Evolutionary conservation across 768 basidiomycete species (phyloP), one percentile per base, ranked within the genome.

Genomic region (Naganishia friedmannii): DNA sequence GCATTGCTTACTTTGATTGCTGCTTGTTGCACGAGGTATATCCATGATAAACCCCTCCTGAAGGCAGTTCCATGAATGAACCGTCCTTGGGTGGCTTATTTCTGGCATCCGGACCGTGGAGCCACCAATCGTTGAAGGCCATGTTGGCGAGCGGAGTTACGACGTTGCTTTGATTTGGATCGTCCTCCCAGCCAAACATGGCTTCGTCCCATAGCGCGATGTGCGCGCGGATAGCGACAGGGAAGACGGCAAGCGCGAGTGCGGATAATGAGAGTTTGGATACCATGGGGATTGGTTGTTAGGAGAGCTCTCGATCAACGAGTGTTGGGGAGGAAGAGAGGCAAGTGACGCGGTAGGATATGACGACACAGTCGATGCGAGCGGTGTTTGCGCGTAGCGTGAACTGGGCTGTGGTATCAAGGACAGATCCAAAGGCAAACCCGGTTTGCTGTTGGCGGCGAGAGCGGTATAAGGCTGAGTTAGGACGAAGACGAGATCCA

Each of bases 61-160:
- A 31, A 7, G 55, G 56, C 5, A 80, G 70, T 39, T 71, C 70
- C 74, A 80, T 76, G 48, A 75, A 74, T 32, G 69, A 72, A 1
- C 75, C 77, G 10, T 58, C 68, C 9, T 73, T 73, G 17, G 79
- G 79, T 9, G 77, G 77, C 17, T 69, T 54, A 66, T 78, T 71
- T 66, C 76, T 77, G 68, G 77, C 74, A 10, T 32, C 53, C 37
- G 21, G 28, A 0, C 77, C 77, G 70, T 80, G 79, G 66, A 78
- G 77, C 79, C 79, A 80, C 79, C 79, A 80, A 46, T 76, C 58
- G 65, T 70, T 67, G 65, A 78, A 78, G 4, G 77, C 48, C 48
- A 77, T 70, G 60, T 77, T 48, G 53, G 68, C 66, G 23, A 80
- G 70, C 0, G 79, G 79, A 17, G 37, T 42, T 28, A 34, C 60